Conservation (phyloP, 1,139 yeast genomes). For the Protomyces macrosporus region DNA sequence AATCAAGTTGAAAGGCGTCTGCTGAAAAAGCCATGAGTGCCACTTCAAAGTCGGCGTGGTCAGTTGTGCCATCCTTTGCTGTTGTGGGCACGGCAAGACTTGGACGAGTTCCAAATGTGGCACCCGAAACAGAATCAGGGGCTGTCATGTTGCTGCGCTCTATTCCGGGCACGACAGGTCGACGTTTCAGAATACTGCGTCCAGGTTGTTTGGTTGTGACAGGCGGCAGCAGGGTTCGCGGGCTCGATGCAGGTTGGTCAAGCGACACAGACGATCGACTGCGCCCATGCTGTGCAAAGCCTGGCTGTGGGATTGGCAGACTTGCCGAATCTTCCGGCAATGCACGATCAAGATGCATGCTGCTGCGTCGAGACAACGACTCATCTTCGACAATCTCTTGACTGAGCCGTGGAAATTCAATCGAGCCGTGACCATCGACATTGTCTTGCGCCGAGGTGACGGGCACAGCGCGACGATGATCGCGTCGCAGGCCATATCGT, state of each 20-base stretch:
- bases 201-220: background rate
- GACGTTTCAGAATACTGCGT: background rate
- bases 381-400: conserved; percentile 13
- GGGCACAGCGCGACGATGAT: background rate
- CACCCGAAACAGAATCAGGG: background rate
- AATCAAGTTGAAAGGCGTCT: background rate
- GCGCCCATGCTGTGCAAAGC: background rate
- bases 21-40: background rate
- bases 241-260: background rate
- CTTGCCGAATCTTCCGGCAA: conserved; percentile 3
- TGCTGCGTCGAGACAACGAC: conserved; percentile 11
- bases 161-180: background rate
- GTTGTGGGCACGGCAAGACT: background rate
- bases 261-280: background rate
- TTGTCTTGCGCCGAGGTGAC: conserved; percentile 14
- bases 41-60: background rate
- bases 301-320: background rate
- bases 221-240: background rate
- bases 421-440: conserved; percentile 22
- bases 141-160: background rate
- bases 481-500: background rate
- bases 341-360: conserved; percentile 23
- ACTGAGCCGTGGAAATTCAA: conserved; percentile 11
- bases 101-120: background rate
- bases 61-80: too few species aligned